phyloP scores from a whole-genome alignment of 352 stramenopile genomes.

The Pythium phragmiticola region DNA sequence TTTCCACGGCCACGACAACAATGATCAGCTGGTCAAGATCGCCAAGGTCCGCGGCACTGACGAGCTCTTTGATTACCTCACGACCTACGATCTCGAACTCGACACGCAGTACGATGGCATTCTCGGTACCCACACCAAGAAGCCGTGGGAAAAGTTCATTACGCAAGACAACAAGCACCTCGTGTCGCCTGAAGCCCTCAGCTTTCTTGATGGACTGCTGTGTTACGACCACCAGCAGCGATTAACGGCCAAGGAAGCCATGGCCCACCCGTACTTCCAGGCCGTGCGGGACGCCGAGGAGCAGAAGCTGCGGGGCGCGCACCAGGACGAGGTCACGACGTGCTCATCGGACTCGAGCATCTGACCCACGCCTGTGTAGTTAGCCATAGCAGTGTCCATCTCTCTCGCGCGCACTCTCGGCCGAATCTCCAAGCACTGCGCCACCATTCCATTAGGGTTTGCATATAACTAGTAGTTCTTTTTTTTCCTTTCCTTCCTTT shows the following conservation, averaged over 20 bases:
- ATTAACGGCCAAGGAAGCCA: slow-evolving; percentile 97
- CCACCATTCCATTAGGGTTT: slow-evolving; percentile 17
- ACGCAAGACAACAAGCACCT: slow-evolving; percentile 98
- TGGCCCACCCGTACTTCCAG: slow-evolving; percentile 98
- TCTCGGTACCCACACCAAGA: slow-evolving; percentile 96
- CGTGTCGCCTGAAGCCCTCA: slow-evolving; percentile 94
- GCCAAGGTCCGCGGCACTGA: slow-evolving; percentile 97
- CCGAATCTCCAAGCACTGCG: too few species aligned
- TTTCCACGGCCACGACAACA: slow-evolving; percentile 99
- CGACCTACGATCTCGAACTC: slow-evolving; percentile 98
- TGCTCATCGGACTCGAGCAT: slow-evolving; percentile 24
- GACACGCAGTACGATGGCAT: slow-evolving; percentile 99
- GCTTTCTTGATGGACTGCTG: slow-evolving; percentile 89
- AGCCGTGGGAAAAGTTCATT: slow-evolving; percentile 99
- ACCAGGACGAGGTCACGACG: slow-evolving; percentile 15
- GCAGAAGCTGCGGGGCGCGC: slow-evolving; percentile 15
- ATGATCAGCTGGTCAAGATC: slow-evolving; percentile 99
- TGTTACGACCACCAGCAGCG: slow-evolving; percentile 97
- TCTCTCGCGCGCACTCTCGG: too few species aligned
- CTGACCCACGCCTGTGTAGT: background rate
- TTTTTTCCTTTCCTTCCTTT: slow-evolving; percentile 7
- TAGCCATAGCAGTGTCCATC: too few species aligned
- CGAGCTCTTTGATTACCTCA: slow-evolving; percentile 98
- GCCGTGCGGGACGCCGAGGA: slow-evolving; percentile 18
- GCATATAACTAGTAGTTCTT: slow-evolving; percentile 1